Base-by-base conservation (phyloP, 148 eudicot genomes). In the Tetragonia tetragonoides region DNA sequence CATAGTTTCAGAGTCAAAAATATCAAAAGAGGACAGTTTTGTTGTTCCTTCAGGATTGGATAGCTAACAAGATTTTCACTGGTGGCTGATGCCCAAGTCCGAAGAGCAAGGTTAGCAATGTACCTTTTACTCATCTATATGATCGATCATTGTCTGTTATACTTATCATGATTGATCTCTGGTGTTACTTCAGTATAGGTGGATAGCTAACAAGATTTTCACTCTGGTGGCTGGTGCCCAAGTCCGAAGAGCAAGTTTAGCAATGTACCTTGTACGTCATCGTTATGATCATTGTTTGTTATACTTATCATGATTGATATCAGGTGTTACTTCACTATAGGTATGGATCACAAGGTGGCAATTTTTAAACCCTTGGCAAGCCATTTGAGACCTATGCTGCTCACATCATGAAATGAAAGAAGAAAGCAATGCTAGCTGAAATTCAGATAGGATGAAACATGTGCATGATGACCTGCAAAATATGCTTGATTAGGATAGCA, bases 401-500 rank as follows among this genome's bases (percentile, higher is more conserved):
- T 91, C 41, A 87, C 86, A 77, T 89, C 95, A 57, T 93, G 93
- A 95, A 90, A 87, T 77, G 97, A 93, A 68, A 91, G 85, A 86
- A 87, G 87, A 81, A 89, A 87, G 86, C 86, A 59, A 79, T 90
- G 65, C 81, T 95, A 77, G 91, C 97, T 34, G 93, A 89, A 93
- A 93, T 87, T 84, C 93, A 37, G 94, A 95, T 82, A 87, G 81
- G 80, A 91, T 93, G 85, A 93, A 84, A 79, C 87, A 65, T 9
- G 59, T 93, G 74, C 81, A 85, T 44, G 97, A 95, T 84, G 81
- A 83, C 86, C 68, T 95, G 81, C 99, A 95, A 67, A 88, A 83
- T 74, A 95, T 87, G 74, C 85, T 93, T 86, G 99, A 95, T 77
- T 97, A 95, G 97, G 99, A 91, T 77, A 84, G 84, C 77, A 24